Percentiles rank a stretch among this genome's conserved stretches.
phyloP scores from a whole-genome alignment of 108 stramenopile species.

The Nannochloropsis oceanica region DNA sequence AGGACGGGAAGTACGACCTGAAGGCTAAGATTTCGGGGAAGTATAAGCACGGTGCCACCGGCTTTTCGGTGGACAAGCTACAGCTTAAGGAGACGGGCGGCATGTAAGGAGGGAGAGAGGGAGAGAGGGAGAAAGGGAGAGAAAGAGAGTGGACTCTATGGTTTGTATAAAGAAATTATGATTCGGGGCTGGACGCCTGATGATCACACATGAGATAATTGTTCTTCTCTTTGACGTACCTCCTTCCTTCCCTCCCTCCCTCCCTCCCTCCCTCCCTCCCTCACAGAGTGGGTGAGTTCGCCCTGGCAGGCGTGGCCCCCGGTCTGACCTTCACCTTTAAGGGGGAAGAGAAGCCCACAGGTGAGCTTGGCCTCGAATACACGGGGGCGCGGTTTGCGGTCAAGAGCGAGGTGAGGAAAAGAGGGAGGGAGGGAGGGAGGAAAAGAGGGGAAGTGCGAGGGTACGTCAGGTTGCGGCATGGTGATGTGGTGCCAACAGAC shows the following conservation, averaged over 20 bases:
- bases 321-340: slow-evolving; percentile 1
- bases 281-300: background rate
- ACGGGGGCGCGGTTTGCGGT: background rate
- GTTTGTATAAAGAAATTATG: background rate
- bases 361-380: slow-evolving; percentile 23
- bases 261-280: too few species aligned
- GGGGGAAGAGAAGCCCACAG: slow-evolving; percentile 25
- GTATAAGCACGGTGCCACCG: slow-evolving; percentile 28
- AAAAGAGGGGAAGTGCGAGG: background rate
- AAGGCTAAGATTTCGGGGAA: slow-evolving; percentile 19
- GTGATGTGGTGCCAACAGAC: background rate
- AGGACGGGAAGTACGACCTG: slow-evolving; percentile 17
- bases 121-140: background rate
- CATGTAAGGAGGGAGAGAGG: background rate
- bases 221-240: too few species aligned
- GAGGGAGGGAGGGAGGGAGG: background rate
- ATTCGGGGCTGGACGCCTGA: too few species aligned
- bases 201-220: too few species aligned
- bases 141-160: background rate
- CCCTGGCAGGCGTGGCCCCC: background rate
- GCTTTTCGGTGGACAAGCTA: slow-evolving; percentile 29
- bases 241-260: too few species aligned
- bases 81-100: background rate
- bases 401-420: background rate
- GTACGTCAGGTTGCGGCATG: background rate